Evolutionary conservation across 2,329 filamentous ascomycete species (phyloP), one percentile per base, ranked within the genome.

Genomic region (Pestalotiopsis sp.): DNA sequence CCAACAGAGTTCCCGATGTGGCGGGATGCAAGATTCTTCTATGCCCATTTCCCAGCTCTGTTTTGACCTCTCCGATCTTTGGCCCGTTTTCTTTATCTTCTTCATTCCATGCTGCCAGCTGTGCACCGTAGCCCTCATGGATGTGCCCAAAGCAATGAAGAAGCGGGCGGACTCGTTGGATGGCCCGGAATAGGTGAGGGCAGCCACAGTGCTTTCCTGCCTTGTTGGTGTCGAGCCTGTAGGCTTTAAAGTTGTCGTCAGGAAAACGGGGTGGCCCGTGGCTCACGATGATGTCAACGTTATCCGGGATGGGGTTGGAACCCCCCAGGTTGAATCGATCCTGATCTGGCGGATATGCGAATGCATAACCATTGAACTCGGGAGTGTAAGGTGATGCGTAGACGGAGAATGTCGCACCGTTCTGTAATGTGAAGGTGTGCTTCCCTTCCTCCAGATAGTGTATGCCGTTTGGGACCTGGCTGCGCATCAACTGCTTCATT

Each of bases 61-160:
- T 17, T 59, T 59, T 27, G 57, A 36, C 25, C 23, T 27, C 2
- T 1, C 7, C 14, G 12, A 59, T 5, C 20, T 9, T 9, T 14
- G 17, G 57, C 14, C 20, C 12, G 23, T 59, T 59, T 11, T 13
- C 23, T 27, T 27, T 20, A 27, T 59, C 23, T 52, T 20, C 45
- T 20, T 20, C 14, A 17, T 17, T 52, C 84, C 83, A 85, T 11
- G 20, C 68, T 11, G 84, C 77, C 40, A 73, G 77, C 70, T 79
- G 75, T 3, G 81, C 83, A 20, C 85, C 86, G 77, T 84, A 83
- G 0, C 80, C 86, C 73, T 88, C 86, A 73, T 90, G 88, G 20
- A 90, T 90, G 78, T 91, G 89, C 0, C 89, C 89, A 73, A 90
- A 91, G 70, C 87, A 87, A 74, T 90, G 86, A n/a, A 91, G 65